These are phyloP conservation scores for Epithele typhae DNA, from an alignment of 768 basidiomycete species.

Conservation along the genomic window DNA sequence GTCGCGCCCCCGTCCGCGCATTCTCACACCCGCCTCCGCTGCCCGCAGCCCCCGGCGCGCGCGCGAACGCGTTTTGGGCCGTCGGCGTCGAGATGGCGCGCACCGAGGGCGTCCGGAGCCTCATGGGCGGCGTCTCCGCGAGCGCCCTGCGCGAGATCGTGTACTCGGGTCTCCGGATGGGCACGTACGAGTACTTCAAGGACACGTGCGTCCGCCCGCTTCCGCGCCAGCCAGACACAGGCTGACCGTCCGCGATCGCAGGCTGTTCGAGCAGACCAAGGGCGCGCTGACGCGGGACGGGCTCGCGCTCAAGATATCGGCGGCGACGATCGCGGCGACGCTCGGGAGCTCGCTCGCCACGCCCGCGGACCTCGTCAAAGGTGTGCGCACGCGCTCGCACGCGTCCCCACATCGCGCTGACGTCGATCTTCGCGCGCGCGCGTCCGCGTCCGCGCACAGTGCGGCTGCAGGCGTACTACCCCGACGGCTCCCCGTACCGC, in stretches of 20 bases:
- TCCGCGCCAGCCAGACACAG: background rate
- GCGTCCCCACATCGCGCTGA: too few species aligned
- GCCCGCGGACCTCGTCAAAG: slow-evolving; percentile 34
- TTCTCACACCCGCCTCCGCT: background rate
- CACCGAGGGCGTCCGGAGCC: slow-evolving; percentile 27
- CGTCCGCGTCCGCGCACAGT: slow-evolving; percentile 16
- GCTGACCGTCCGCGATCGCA: background rate
- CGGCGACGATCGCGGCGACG: slow-evolving; percentile 28
- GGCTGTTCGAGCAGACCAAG: slow-evolving; percentile 19
- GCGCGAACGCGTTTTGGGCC: slow-evolving; percentile 29
- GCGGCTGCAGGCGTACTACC: slow-evolving; percentile 35
- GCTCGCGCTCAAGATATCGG: slow-evolving; percentile 28
- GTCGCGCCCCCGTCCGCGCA: too few species aligned
- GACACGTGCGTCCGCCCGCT: slow-evolving; percentile 22
- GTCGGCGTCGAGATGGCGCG: slow-evolving; percentile 31
- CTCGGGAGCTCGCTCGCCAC: slow-evolving; percentile 33
- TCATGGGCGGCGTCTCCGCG: slow-evolving; percentile 30
- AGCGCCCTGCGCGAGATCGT: slow-evolving; percentile 32
- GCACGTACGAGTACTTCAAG: slow-evolving; percentile 36
- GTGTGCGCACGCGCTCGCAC: too few species aligned
- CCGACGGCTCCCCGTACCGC: slow-evolving; percentile 29
- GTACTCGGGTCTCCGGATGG: slow-evolving; percentile 33
- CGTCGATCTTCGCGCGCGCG: too few species aligned
- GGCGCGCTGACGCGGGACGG: slow-evolving; percentile 29
- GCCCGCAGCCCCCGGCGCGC: slow-evolving; percentile 24